Base-by-base conservation (phyloP, 176 grass and related monocot genomes). In the Canna indica region DNA sequence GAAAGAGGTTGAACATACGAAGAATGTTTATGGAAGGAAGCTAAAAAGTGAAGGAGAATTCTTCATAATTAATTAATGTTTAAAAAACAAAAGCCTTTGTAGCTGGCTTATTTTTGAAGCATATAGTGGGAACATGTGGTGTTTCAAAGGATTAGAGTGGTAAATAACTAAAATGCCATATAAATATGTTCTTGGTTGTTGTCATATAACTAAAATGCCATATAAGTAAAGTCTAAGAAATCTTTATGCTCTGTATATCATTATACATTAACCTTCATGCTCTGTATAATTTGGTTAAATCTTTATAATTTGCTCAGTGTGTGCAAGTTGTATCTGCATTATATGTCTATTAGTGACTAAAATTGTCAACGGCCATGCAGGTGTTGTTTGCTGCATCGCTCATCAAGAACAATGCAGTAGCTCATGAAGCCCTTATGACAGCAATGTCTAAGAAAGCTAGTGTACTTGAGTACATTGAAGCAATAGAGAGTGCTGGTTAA, bases 401-500 rank as follows among this genome's bases (percentile, higher is more conserved):
- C 69, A 60, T 97, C 75, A 97, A 97, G 76, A 97, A 91, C 77
- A 97, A 97, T 70, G 85, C 64, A 60, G 71, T 33, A 14, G 79
- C 81, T 28, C 86, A 97, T 63, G 86, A 97, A 46, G 84, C 88
- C 16, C 86, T 97, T 3, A 78, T 92, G 64, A 83, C 88, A 8
- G 86, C 84, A 16, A 92, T 97, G 93, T 85, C 88, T 35, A 88
- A 81, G 68, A 90, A 85, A 67, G 85, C 88, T 28, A 81, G 71
- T 2, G 93, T 97, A 18, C 57, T 87, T 48, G 93, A 88, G 0
- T 97, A 88, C 71, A 87, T 97, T 25, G 78, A 97, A 78, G 93
- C 88, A 16, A 90, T 97, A 72, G 93, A 97, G 59, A 92, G 77
- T 62, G 85, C 72, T 41, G 67, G 81, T 64, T 92, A 77, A 90